phyloP scores from a whole-genome alignment of 768 basidiomycete genomes.

The Plicaturopsis crispa region DNA sequence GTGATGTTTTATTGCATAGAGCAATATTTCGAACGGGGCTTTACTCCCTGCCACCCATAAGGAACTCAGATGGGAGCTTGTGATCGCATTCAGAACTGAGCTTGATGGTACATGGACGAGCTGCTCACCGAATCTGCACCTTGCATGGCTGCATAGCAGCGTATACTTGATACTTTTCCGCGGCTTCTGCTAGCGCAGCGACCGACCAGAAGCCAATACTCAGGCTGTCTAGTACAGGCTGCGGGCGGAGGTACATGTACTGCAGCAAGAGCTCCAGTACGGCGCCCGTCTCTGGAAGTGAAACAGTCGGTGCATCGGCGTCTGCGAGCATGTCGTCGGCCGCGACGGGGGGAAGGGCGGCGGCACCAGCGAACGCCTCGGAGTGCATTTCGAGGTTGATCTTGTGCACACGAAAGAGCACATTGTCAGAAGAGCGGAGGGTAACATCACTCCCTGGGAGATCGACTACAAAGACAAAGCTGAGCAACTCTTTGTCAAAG shows the following conservation, averaged over 20 bases:
- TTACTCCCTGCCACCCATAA: too few relatives aligned
- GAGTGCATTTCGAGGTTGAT: conserved; percentile 11
- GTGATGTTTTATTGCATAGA: conserved; percentile 20
- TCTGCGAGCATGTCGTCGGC: too few relatives aligned
- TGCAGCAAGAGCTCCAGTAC: conserved; percentile 20
- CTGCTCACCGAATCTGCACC: conserved; percentile 17
- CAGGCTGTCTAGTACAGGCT: conserved; percentile 15
- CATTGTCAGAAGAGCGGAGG: conserved; percentile 9
- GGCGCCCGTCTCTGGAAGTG: conserved; percentile 14
- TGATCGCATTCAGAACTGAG: conserved; percentile 3
- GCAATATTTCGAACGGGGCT: conserved; percentile 14
- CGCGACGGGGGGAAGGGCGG: background rate
- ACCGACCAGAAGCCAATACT: conserved; percentile 11
- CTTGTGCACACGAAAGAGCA: conserved; percentile 7
- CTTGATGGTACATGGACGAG: too few relatives aligned
- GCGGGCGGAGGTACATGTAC: conserved; percentile 18
- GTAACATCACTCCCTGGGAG: conserved; percentile 7
- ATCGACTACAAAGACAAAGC: conserved; percentile 8
- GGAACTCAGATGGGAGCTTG: background rate
- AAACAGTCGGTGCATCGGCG: too few relatives aligned
- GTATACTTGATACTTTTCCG: conserved; percentile 25
- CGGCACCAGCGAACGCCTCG: conserved; percentile 5
- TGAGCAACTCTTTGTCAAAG: too few relatives aligned
- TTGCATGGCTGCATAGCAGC: conserved; percentile 18
- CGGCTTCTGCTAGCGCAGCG: conserved; percentile 19